Conservation (phyloP, 441 rosid genomes). For the Breynia disticha region DNA sequence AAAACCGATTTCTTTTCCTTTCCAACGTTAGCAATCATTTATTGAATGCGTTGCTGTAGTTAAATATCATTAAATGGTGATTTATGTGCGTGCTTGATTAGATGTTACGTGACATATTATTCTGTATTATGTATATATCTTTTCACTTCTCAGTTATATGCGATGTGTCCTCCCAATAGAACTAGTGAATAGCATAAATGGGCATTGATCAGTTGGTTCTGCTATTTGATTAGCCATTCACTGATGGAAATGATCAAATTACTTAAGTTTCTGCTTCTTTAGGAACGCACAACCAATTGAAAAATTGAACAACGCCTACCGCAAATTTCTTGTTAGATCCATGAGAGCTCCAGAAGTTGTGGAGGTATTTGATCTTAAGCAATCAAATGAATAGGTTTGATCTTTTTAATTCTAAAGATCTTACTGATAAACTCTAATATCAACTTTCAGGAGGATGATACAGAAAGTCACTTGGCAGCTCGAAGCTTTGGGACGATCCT, state of each 20-base stretch:
- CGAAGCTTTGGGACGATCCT: slow-evolving; percentile 83
- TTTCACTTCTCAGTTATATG: no score
- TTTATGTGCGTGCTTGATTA: no score
- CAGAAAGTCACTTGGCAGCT: slow-evolving; percentile 39
- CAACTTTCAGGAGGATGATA: slow-evolving; percentile 33
- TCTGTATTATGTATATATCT: no score
- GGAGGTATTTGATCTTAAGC: slow-evolving; percentile 26
- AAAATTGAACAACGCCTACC: slow-evolving; percentile 57
- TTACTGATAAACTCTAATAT: slow-evolving; percentile 4
- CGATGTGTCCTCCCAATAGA: no score
- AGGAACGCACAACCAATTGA: slow-evolving; percentile 64
- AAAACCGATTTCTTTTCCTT: no score
- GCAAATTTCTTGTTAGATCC: slow-evolving; percentile 49
- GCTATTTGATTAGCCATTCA: neutral
- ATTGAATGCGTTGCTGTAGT: no score
- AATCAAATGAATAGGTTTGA: neutral
- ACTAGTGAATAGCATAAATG: no score
- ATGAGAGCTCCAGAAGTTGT: slow-evolving; percentile 29
- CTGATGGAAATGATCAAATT: neutral
- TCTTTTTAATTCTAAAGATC: neutral
- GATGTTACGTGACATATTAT: no score
- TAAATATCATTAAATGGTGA: no score
- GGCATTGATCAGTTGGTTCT: neutral
- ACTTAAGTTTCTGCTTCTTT: slow-evolving; percentile 4
- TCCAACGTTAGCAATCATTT: no score